These are phyloP conservation scores for Testicularia cyperi DNA, from an alignment of 1,284 basidiomycete genomes.

Conservation along the genomic window DNA sequence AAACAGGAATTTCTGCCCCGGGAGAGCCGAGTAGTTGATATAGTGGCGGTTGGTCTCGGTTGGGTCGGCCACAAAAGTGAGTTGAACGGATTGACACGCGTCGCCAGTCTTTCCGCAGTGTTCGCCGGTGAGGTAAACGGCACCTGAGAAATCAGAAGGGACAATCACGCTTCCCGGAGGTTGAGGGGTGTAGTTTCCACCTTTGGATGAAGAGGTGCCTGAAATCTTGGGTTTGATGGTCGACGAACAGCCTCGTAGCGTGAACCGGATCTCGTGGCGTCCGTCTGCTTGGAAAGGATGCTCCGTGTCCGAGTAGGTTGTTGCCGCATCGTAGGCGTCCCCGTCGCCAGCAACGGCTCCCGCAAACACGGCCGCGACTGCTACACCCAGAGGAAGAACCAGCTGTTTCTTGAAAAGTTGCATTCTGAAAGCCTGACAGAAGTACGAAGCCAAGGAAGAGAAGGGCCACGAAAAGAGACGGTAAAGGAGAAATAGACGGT, in stretches of 20 bases:
- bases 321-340: conserved; percentile 7
- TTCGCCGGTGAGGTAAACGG: conserved; percentile 27
- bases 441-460: too few relatives aligned
- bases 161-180: conserved; percentile 14
- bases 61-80: conserved; percentile 21
- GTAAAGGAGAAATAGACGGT: too few relatives aligned
- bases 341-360: too few relatives aligned
- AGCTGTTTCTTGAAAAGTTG: too few relatives aligned
- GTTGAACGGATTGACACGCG: conserved; percentile 18
- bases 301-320: conserved; percentile 2
- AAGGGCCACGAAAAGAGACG: too few relatives aligned
- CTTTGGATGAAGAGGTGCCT: conserved; percentile 10
- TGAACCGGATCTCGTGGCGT: conserved; percentile 27
- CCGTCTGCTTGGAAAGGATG: conserved; percentile 21
- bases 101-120: conserved; percentile 19
- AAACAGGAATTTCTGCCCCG: conserved; percentile 17
- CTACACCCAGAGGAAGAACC: too few relatives aligned
- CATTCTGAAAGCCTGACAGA: too few relatives aligned
- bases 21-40: conserved; percentile 23
- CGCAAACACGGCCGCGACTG: too few relatives aligned
- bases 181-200: conserved; percentile 8
- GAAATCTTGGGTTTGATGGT: conserved; percentile 23
- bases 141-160: conserved; percentile 23
- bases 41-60: conserved; percentile 18
- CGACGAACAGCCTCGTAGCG: conserved; percentile 7